Evolutionary conservation across 352 stramenopile species (phyloP).

Genomic region (Lagenidium giganteum): DNA sequence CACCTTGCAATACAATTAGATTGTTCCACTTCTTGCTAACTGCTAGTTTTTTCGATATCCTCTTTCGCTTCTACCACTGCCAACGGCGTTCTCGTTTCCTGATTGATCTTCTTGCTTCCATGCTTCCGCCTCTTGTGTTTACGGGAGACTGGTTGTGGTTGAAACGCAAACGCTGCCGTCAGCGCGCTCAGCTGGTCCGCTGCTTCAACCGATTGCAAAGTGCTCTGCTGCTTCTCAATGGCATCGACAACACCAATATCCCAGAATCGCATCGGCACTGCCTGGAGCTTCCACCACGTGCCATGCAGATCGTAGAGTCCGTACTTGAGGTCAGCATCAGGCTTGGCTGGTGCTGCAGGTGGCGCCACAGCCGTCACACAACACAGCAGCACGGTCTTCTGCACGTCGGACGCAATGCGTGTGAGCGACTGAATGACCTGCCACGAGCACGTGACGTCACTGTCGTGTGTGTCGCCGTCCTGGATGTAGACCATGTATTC

Average conservation of each 20-base stretch:
- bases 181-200: not conserved
- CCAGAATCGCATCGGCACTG: conserved; percentile 39
- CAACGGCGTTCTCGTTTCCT: no score
- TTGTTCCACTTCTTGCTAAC: no score
- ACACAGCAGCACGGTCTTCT: conserved; percentile 56
- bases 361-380: no score
- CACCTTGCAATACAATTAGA: no score
- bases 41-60: no score
- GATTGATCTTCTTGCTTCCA: not conserved
- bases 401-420: conserved; percentile 48
- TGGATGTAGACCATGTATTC: conserved; percentile 62
- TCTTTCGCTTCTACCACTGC: no score
- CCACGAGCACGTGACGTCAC: no score
- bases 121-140: no score
- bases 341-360: not conserved
- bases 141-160: conserved; percentile 19
- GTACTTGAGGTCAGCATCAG: conserved; percentile 9
- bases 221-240: no score
- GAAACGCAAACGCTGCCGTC: conserved; percentile 34
- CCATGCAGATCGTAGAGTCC: conserved; percentile 27
- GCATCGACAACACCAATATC: conserved; percentile 13
- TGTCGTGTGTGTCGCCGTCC: conserved; percentile 3
- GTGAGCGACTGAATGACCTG: conserved; percentile 44
- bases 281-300: conserved; percentile 17
- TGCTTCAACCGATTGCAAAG: no score